These are phyloP conservation scores for Isabelozyma rhagii DNA, from an alignment of 805 yeast species.

Conservation along the genomic window DNA sequence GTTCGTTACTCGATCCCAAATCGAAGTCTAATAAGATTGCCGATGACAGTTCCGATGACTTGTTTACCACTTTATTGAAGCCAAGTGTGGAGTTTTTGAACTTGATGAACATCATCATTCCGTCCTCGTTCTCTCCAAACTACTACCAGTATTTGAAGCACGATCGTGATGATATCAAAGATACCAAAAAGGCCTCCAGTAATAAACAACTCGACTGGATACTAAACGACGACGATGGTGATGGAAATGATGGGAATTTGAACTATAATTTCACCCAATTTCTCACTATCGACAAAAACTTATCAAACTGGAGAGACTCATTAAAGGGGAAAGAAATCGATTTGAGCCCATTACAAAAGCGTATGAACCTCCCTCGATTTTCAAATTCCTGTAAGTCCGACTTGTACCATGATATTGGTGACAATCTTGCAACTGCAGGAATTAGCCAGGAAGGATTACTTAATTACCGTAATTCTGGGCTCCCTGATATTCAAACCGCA, in stretches of 20 bases:
- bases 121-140: conserved; percentile 45
- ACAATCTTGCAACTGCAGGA: conserved; percentile 14
- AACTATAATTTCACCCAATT: conserved; percentile 44
- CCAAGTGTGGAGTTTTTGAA: conserved; percentile 44
- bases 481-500: conserved; percentile 39
- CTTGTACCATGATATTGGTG: conserved; percentile 28
- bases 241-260: conserved; percentile 45
- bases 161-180: conserved; percentile 13
- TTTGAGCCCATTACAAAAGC: conserved; percentile 21
- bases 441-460: conserved; percentile 14
- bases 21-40: not conserved
- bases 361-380: conserved; percentile 29
- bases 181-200: conserved; percentile 13
- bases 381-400: conserved; percentile 17
- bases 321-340: conserved; percentile 28
- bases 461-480: conserved; percentile 25
- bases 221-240: conserved; percentile 45
- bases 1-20: conserved; percentile 24
- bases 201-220: conserved; percentile 37
- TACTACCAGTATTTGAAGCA: conserved; percentile 40
- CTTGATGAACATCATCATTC: conserved; percentile 41
- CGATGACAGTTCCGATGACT: conserved; percentile 22
- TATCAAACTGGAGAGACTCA: conserved; percentile 38
- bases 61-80: conserved; percentile 33
- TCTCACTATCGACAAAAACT: conserved; percentile 38